Base-by-base conservation (phyloP, 1,284 basidiomycete genomes). In the Coniferiporia weirii region DNA sequence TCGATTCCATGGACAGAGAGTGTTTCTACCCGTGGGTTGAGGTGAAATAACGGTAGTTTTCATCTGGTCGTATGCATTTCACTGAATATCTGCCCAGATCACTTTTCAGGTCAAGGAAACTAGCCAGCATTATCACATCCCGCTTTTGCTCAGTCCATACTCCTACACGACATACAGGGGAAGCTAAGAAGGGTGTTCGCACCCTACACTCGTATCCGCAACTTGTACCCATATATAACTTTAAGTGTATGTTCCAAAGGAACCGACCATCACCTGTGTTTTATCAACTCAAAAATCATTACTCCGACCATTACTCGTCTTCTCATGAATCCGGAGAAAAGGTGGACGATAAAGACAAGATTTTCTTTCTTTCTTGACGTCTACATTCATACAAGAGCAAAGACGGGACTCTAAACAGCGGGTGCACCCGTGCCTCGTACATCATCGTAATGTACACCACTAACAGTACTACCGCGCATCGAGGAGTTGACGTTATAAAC, bases 11-110 rank as follows among this genome's bases (percentile, higher is more conserved):
- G 0, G 78, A 75, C 1, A 77, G 84, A 49, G 75, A 81, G 57
- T 89, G 85, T 15, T 95, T 97, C 68, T 96, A 94, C 74, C 94
- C 94, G 1, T 85, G 84, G 79, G 87, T 94, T 4, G 92, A 95
- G 80, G 92, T 91, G 65, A 60, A 75, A 64, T 61, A 53, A 32
- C 38, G 43, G 35, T n/a, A 17, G 15, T 36, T 10, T 57, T 13
- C 49, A 19, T 20, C 15, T 38, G 8, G 1, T 8, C 9, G 22
- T 15, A 44, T 32, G 32, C 9, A 35, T 35, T 49, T 8, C 15
- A 5, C 32, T 47, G 46, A 49, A 45, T 32, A 32, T 53, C 54
- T 57, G 7, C 10, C 9, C 64, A 95, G 91, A 88, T 95, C 63
- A 80, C 82, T 0, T 95, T 95, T 71, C 76, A 79, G 47, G 79